Conservation (phyloP, 2,329 filamentous ascomycete genomes). For the Sarocladiaceae sp. region DNA sequence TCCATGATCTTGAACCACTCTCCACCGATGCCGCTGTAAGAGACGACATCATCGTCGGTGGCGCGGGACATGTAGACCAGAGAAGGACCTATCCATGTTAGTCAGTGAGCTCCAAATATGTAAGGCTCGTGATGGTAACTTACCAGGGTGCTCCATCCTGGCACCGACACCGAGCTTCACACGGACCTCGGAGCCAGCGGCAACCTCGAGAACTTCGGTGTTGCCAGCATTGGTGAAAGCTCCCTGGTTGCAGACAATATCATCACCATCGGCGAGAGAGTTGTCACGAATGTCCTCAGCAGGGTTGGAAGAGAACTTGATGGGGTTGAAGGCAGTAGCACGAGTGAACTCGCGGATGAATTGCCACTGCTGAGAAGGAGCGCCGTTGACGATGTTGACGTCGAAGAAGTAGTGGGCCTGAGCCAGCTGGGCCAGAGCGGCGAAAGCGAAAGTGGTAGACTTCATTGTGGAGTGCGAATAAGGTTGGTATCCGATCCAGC, state of each 20-base stretch:
- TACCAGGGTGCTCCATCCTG: slow-evolving; percentile 18
- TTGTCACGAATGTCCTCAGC: slow-evolving; percentile 18
- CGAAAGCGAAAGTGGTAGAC: slow-evolving; percentile 14
- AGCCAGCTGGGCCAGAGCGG: slow-evolving; percentile 17
- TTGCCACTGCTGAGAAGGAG: slow-evolving; percentile 12
- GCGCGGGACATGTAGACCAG: slow-evolving; percentile 23
- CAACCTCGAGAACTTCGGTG: slow-evolving; percentile 19
- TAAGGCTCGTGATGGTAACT: slow-evolving; percentile 10
- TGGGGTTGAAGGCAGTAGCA: slow-evolving; percentile 20
- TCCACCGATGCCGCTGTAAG: slow-evolving; percentile 21
- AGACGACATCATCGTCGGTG: slow-evolving; percentile 19
- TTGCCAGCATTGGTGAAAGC: slow-evolving; percentile 18
- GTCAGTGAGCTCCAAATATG: not conserved
- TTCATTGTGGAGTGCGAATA: slow-evolving; percentile 16
- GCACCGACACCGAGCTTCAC: slow-evolving; percentile 17
- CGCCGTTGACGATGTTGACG: slow-evolving; percentile 18
- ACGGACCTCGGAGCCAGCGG: slow-evolving; percentile 18
- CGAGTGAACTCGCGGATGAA: slow-evolving; percentile 23
- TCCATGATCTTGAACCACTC: slow-evolving; percentile 23
- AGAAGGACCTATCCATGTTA: slow-evolving; percentile 13
- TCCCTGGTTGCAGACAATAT: slow-evolving; percentile 25
- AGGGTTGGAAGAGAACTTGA: slow-evolving; percentile 23
- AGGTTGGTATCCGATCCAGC: slow-evolving; percentile 8
- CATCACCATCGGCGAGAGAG: slow-evolving; percentile 17
- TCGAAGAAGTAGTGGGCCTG: slow-evolving; percentile 27